phyloP scores from a whole-genome alignment of 129 eudicot genomes.

The Saussurea involucrata region DNA sequence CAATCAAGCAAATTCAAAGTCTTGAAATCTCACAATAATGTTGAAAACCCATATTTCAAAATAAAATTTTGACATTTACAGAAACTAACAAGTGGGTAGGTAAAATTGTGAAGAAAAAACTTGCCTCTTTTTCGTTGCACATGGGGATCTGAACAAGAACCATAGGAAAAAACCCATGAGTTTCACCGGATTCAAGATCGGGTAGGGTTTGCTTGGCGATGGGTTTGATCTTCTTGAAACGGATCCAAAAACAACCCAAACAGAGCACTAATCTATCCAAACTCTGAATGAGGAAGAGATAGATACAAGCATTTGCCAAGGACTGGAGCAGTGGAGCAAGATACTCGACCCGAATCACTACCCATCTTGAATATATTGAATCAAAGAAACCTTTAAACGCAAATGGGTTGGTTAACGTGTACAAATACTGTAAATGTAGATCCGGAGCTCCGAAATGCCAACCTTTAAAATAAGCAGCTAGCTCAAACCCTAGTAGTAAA shows the following conservation, averaged over 20 bases:
- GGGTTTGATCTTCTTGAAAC: slow-evolving; percentile 62
- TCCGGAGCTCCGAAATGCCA: slow-evolving; percentile 67
- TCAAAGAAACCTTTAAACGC: slow-evolving; percentile 47
- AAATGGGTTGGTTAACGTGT: slow-evolving; percentile 34
- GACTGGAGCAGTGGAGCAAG: slow-evolving; percentile 82
- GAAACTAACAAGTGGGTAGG: slow-evolving; percentile 3
- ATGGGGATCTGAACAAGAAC: slow-evolving; percentile 97
- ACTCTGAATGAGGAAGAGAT: slow-evolving; percentile 75
- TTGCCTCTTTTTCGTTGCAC: slow-evolving; percentile 96
- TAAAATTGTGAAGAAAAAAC: background rate
- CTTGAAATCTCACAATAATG: background rate
- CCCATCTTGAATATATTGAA: slow-evolving; percentile 67
- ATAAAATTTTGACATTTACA: background rate
- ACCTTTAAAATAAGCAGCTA: slow-evolving; percentile 67
- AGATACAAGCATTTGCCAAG: slow-evolving; percentile 59
- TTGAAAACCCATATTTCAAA: no score
- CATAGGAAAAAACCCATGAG: slow-evolving; percentile 75
- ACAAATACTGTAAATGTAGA: slow-evolving; percentile 55
- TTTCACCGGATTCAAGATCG: slow-evolving; percentile 76
- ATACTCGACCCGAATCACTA: slow-evolving; percentile 67
- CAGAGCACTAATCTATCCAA: slow-evolving; percentile 73
- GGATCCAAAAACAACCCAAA: slow-evolving; percentile 88
- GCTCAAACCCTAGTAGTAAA: slow-evolving; percentile 53
- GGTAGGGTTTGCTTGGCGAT: slow-evolving; percentile 39
- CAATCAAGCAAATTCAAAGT: background rate